Evolutionary conservation across 2,329 filamentous ascomycete species (phyloP).

Genomic region (Proliferodiscus dingleyae): DNA sequence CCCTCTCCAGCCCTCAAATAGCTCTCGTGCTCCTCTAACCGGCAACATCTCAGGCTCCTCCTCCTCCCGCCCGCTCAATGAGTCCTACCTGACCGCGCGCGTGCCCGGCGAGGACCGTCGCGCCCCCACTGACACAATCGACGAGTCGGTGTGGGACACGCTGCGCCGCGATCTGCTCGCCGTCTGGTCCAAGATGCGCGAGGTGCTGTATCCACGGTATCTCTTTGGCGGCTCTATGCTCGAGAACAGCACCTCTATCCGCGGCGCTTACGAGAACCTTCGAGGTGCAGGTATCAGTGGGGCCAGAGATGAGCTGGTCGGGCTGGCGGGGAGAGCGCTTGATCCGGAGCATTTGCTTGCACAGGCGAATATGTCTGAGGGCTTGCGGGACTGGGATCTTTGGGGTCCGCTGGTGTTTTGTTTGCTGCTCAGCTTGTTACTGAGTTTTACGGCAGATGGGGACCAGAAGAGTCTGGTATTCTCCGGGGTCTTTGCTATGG

Average conservation of each 20-base stretch:
- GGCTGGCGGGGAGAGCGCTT: slow-evolving; percentile 56
- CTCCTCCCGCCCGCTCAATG: slow-evolving; percentile 57
- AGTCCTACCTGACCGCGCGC: slow-evolving; percentile 79
- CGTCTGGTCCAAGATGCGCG: slow-evolving; percentile 97
- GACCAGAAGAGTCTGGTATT: slow-evolving; percentile 88
- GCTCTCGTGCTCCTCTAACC: slow-evolving; percentile 73
- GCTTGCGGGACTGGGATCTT: slow-evolving; percentile 92
- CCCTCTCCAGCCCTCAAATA: slow-evolving; percentile 81
- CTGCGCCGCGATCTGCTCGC: slow-evolving; percentile 84
- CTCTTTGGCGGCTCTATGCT: slow-evolving; percentile 69
- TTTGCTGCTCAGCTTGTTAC: slow-evolving; percentile 76
- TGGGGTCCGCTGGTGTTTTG: slow-evolving; percentile 98
- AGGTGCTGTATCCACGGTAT: slow-evolving; percentile 95
- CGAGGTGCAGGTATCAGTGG: slow-evolving; percentile 54
- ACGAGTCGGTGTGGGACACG: slow-evolving; percentile 97
- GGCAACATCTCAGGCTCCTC: slow-evolving; percentile 67
- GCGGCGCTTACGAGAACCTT: slow-evolving; percentile 58
- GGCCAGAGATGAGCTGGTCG: slow-evolving; percentile 57
- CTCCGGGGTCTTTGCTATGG: slow-evolving; percentile 90
- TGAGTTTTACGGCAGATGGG: slow-evolving; percentile 74
- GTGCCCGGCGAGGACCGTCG: slow-evolving; percentile 91
- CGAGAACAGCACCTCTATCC: slow-evolving; percentile 48
- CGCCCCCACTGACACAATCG: slow-evolving; percentile 87
- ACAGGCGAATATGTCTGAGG: slow-evolving; percentile 76
- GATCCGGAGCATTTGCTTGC: slow-evolving; percentile 56